Evolutionary conservation across 2,329 filamentous ascomycete species (phyloP).

Genomic region (Claviceps lovelessii): DNA sequence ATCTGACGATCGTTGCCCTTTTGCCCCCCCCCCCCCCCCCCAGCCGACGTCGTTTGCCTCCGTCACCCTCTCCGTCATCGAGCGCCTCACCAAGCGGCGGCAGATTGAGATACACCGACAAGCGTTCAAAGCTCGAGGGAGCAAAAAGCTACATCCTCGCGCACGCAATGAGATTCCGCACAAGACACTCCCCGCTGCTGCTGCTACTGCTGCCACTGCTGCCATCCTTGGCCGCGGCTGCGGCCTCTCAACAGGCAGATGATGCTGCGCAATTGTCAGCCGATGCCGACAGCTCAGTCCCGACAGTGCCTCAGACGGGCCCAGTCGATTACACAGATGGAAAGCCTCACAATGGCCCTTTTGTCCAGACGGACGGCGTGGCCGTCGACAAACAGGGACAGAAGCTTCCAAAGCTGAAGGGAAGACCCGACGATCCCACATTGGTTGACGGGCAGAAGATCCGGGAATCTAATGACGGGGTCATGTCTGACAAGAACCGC

Average conservation of each 20-base stretch:
- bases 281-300: constrained; percentile 19
- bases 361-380: constrained; percentile 41
- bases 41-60: too few species aligned
- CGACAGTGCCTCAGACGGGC: constrained; percentile 51
- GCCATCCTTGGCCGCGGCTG: constrained; percentile 19
- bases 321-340: constrained; percentile 89
- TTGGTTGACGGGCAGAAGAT: constrained; percentile 46
- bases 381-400: constrained; percentile 21
- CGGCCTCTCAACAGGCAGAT: constrained; percentile 12
- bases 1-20: too few species aligned
- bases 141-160: not conserved
- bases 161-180: constrained; percentile 44
- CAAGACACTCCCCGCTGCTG: constrained; percentile 38
- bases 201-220: constrained; percentile 46
- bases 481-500: constrained; percentile 82
- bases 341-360: constrained; percentile 79
- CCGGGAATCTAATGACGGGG: constrained; percentile 56
- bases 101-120: too few species aligned
- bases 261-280: constrained; percentile 13
- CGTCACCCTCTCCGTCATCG: too few species aligned
- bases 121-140: too few species aligned
- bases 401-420: constrained; percentile 31
- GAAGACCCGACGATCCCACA: constrained; percentile 36
- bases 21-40: too few species aligned
- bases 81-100: too few species aligned